Conservation (phyloP, 495 filamentous ascomycete species). For the Neurospora tetraspora region DNA sequence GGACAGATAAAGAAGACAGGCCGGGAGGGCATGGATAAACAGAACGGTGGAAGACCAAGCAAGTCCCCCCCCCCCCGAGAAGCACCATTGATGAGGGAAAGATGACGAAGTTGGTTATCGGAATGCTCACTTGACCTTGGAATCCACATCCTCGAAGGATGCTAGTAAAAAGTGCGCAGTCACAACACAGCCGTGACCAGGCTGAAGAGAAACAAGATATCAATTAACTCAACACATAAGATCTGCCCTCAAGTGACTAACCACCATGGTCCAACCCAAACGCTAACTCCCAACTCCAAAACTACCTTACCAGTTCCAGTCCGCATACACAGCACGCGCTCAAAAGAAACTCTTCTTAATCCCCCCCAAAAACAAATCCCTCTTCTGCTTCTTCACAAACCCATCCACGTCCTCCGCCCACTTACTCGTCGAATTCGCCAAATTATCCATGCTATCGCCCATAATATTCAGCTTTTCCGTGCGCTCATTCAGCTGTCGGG, state of each 20-base stretch:
- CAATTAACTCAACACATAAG: background rate
- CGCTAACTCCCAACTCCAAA: background rate
- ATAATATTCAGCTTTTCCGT: conserved; percentile 76
- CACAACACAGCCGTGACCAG: background rate
- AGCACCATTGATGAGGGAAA: too few species aligned
- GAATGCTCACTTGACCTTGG: too few species aligned
- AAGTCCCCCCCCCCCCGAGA: too few species aligned
- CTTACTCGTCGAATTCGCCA: conserved; percentile 67
- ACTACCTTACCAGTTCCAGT: background rate
- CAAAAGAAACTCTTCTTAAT: conserved; percentile 37
- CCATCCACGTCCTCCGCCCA: conserved; percentile 85
- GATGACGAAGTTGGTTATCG: too few species aligned
- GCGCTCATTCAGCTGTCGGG: conserved; percentile 75
- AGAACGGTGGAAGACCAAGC: too few species aligned
- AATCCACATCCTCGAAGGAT: too few species aligned
- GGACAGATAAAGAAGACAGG: too few species aligned
- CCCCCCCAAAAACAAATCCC: conserved; percentile 61
- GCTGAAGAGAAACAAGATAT: background rate
- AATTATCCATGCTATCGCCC: conserved; percentile 71
- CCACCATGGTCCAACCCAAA: background rate
- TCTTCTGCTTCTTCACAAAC: conserved; percentile 76
- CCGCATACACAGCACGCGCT: background rate
- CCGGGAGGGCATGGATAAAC: too few species aligned
- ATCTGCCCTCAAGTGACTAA: background rate
- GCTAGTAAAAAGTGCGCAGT: too few species aligned